Conservation (phyloP, 192 early-diverging fungal genomes). For the Funneliformis mosseae region DNA sequence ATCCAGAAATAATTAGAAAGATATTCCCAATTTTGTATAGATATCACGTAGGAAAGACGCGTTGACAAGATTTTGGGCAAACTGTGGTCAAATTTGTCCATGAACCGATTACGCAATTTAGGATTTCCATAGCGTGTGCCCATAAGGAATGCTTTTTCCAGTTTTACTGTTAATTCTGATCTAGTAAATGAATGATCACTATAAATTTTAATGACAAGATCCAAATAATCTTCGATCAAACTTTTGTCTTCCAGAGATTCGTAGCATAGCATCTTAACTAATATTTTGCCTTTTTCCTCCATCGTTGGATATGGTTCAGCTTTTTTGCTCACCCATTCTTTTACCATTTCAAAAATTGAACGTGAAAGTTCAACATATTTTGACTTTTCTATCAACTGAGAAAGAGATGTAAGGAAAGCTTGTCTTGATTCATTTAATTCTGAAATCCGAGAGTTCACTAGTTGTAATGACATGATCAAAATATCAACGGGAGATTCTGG, state of each 20-base stretch:
- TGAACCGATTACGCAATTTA: conserved; percentile 76
- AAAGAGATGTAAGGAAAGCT: conserved; percentile 78
- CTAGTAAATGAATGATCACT: conserved; percentile 77
- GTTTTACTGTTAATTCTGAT: conserved; percentile 88
- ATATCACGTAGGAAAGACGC: conserved; percentile 86
- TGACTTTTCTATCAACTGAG: conserved; percentile 83
- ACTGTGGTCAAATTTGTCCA: conserved; percentile 79
- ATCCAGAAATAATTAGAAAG: conserved; percentile 88
- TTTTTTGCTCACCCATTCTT: conserved; percentile 84
- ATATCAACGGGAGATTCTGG: conserved; percentile 56
- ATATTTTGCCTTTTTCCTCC: conserved; percentile 94
- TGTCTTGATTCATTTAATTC: conserved; percentile 84
- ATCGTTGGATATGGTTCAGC: conserved; percentile 90
- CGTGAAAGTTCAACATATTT: conserved; percentile 73
- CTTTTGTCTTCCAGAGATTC: conserved; percentile 69
- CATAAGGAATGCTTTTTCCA: conserved; percentile 94
- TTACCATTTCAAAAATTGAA: conserved; percentile 79
- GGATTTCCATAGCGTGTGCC: conserved; percentile 85
- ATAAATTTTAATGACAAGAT: conserved; percentile 92
- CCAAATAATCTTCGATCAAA: conserved; percentile 82
- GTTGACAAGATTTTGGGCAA: conserved; percentile 67
- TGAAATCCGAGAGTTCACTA: conserved; percentile 63
- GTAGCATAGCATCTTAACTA: conserved; percentile 88
- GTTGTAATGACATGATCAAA: conserved; percentile 54
- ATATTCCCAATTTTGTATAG: conserved; percentile 95